A percentile compares a stretch with the other conserved stretches of the same genome.
Conservation (phyloP, 805 yeast species). For the Barnettozyma pratensis region DNA sequence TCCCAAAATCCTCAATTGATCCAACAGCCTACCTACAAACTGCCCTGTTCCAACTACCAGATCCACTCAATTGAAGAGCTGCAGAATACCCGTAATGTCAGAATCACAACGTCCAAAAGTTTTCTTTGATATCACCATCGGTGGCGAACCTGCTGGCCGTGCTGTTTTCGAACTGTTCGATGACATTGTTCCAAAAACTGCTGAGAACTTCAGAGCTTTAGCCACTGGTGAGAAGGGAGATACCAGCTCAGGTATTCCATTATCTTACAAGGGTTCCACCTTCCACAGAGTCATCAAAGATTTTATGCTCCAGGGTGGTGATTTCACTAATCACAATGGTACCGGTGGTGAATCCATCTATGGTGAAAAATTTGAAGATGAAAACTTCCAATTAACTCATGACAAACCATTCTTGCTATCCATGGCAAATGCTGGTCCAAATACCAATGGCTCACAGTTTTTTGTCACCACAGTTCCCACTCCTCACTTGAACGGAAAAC, state of each 20-base stretch:
- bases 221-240: conserved; percentile 85
- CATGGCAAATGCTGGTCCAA: conserved; percentile 97
- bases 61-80: no score
- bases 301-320: conserved; percentile 95
- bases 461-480: conserved; percentile 90
- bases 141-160: conserved; percentile 65
- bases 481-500: conserved; percentile 93
- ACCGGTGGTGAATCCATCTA: conserved; percentile 79
- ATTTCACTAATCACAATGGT: conserved; percentile 61
- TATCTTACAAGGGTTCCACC: conserved; percentile 75
- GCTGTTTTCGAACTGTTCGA: conserved; percentile 68
- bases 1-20: no score
- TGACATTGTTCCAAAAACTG: conserved; percentile 80
- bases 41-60: no score
- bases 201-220: conserved; percentile 83
- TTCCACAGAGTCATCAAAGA: conserved; percentile 89
- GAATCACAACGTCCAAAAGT: conserved; percentile 42
- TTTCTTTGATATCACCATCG: conserved; percentile 75
- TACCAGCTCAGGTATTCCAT: conserved; percentile 56
- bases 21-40: no score
- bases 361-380: conserved; percentile 88
- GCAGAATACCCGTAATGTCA: conserved; percentile 7
- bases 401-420: conserved; percentile 83
- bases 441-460: conserved; percentile 94
- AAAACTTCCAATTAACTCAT: conserved; percentile 71